phyloP scores from a whole-genome alignment of 306 rosid species.

The Quercus cerris region DNA sequence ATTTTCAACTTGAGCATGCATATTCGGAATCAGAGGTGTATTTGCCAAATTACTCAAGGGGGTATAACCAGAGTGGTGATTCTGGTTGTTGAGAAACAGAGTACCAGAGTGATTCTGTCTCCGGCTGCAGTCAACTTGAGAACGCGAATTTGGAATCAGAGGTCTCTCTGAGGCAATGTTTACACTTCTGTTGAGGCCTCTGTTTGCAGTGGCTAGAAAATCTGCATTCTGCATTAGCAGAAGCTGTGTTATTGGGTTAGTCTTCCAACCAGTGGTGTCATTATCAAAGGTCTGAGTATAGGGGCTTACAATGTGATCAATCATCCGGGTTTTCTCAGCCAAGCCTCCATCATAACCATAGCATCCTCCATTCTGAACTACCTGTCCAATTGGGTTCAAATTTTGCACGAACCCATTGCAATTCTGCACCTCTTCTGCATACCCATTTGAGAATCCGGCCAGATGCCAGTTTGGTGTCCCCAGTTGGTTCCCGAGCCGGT shows the following conservation, averaged over 20 bases:
- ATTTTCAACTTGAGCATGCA: conserved; percentile 32
- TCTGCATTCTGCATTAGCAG: conserved; percentile 30
- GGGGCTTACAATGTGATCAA: conserved; percentile 29
- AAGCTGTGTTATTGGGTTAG: conserved; percentile 23
- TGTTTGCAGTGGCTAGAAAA: conserved; percentile 23
- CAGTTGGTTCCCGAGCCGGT: conserved; percentile 25
- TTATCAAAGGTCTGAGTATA: conserved; percentile 20
- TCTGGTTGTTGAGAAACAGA: conserved; percentile 14
- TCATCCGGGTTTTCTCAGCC: conserved; percentile 10
- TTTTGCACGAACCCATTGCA: conserved; percentile 27
- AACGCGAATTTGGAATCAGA: conserved; percentile 28
- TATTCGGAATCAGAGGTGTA: conserved; percentile 25
- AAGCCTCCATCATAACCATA: conserved; percentile 19
- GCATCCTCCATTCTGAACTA: conserved; percentile 17
- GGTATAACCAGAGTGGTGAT: conserved; percentile 20
- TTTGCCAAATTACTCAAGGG: conserved; percentile 15
- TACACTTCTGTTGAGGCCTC: conserved; percentile 18
- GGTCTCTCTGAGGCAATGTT: conserved; percentile 43
- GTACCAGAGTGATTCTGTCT: conserved; percentile 21
- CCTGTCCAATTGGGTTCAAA: conserved; percentile 24
- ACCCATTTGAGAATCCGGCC: conserved; percentile 23
- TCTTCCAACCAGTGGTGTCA: conserved; percentile 31
- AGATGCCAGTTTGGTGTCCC: conserved; percentile 25
- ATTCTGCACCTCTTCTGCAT: conserved; percentile 26
- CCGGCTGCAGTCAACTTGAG: conserved; percentile 17